Percentiles rank a stretch among this genome's conserved stretches.
Evolutionary conservation across 139 green algal species (phyloP).

Genomic region (Coelastrella sp.): DNA sequence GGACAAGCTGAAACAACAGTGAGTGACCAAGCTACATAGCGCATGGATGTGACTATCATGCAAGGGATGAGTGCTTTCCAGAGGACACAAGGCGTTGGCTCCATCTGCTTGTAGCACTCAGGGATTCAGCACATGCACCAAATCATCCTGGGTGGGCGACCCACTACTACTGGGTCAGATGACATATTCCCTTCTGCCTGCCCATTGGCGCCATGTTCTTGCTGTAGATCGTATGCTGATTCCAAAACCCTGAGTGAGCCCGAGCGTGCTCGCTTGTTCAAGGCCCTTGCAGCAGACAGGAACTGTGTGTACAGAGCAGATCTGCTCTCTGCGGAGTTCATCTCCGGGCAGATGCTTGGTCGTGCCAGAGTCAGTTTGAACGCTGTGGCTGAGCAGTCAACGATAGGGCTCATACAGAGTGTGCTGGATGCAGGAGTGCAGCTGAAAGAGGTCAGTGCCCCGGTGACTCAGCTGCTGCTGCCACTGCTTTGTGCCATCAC

Average conservation of each 20-base stretch:
- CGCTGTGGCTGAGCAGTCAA: slow-evolving; percentile 75
- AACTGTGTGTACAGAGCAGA: slow-evolving; percentile 75
- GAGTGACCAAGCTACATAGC: slow-evolving; percentile 14
- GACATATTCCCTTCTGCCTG: background rate
- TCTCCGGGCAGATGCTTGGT: slow-evolving; percentile 83
- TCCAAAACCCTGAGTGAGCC: slow-evolving; percentile 86
- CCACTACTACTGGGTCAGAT: background rate
- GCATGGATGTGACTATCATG: background rate
- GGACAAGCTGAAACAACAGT: slow-evolving; percentile 55
- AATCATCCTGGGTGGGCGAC: no score
- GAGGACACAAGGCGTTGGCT: no score
- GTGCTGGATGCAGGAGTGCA: slow-evolving; percentile 73
- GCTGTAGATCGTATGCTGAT: slow-evolving; percentile 74
- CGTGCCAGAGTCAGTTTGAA: slow-evolving; percentile 70
- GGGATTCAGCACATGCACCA: no score
- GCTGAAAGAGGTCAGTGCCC: slow-evolving; percentile 63
- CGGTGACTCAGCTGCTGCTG: no score
- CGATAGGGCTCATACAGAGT: slow-evolving; percentile 72
- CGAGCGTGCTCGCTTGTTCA: slow-evolving; percentile 76
- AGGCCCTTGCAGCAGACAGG: slow-evolving; percentile 13
- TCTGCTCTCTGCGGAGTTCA: slow-evolving; percentile 72
- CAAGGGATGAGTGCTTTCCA: background rate
- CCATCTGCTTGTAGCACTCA: no score
- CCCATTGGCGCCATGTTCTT: background rate
- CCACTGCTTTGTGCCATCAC: no score